Evolutionary conservation across 768 basidiomycete species (phyloP).

Genomic region (Boletus huronensis): DNA sequence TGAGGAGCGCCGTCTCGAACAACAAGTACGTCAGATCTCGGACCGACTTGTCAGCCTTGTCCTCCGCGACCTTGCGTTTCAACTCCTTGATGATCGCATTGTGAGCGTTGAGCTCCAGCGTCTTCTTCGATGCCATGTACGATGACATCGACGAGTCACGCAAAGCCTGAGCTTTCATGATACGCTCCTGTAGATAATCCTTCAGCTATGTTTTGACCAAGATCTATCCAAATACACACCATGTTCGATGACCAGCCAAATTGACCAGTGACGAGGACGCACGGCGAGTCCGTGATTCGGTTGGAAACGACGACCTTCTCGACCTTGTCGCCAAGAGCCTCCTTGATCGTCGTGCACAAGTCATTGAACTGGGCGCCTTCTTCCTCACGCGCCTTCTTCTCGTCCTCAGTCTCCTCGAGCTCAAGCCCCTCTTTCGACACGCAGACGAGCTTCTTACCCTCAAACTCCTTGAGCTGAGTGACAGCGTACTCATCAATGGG

Average conservation of each 20-base stretch:
- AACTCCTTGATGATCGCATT: constrained; percentile 96
- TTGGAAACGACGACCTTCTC: constrained; percentile 99
- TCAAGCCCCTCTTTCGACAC: constrained; percentile 99
- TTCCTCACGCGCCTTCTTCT: constrained; percentile 88
- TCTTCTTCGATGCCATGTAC: constrained; percentile 99
- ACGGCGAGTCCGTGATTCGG: constrained; percentile 96
- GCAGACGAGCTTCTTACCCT: constrained; percentile 94
- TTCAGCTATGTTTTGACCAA: neutral
- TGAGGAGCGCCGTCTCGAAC: constrained; percentile 95
- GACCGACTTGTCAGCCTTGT: constrained; percentile 98
- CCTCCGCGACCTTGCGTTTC: constrained; percentile 91
- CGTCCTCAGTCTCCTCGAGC: constrained; percentile 97
- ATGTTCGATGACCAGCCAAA: constrained; percentile 99
- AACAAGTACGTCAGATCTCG: constrained; percentile 93
- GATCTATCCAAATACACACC: constrained; percentile 45
- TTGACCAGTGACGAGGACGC: constrained; percentile 96
- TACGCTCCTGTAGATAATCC: constrained; percentile 61
- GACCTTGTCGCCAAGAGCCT: constrained; percentile 97
- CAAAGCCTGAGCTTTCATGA: constrained; percentile 99
- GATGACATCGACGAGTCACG: constrained; percentile 97
- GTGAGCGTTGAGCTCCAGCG: constrained; percentile 88
- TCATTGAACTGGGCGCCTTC: constrained; percentile 81
- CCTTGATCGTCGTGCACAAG: constrained; percentile 93
- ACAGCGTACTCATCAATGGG: constrained; percentile 99
- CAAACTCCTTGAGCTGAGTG: constrained; percentile 99